Conservation (phyloP, 768 basidiomycete genomes). For the Hericium erinaceus region DNA sequence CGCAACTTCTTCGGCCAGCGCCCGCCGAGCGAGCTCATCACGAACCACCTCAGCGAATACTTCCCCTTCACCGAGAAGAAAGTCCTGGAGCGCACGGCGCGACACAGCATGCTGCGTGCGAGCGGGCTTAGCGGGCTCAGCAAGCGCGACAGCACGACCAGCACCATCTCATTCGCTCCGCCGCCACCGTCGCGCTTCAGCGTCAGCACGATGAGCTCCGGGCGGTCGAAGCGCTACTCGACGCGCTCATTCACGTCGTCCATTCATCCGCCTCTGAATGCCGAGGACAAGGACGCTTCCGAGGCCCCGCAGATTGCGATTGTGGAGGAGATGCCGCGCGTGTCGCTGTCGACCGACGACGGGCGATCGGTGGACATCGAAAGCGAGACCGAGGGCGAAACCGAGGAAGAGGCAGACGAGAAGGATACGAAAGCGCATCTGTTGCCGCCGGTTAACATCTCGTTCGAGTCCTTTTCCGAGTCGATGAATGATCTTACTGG, state of each 20-base stretch:
- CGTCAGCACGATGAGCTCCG: conserved; percentile 42
- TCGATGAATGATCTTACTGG: conserved; percentile 52
- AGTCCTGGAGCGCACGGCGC: conserved; percentile 76
- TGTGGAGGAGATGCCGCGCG: conserved; percentile 48
- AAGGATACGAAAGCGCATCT: conserved; percentile 41
- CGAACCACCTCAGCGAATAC: conserved; percentile 87
- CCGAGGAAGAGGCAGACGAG: conserved; percentile 30
- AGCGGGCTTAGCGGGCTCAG: conserved; percentile 35
- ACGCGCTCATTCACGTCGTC: conserved; percentile 41
- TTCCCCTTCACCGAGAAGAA: conserved; percentile 93
- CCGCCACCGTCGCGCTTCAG: conserved; percentile 50
- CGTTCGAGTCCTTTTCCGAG: conserved; percentile 72
- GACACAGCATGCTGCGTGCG: conserved; percentile 79
- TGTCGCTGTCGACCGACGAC: conserved; percentile 71
- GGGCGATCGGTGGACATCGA: conserved; percentile 45
- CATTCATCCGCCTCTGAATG: conserved; percentile 18
- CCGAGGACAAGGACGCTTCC: conserved; percentile 6
- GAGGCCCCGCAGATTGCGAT: conserved; percentile 15
- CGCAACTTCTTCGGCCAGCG: conserved; percentile 98
- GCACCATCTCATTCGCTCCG: conserved; percentile 36
- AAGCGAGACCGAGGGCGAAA: conserved; percentile 43
- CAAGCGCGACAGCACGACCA: conserved; percentile 38
- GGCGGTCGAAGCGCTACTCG: conserved; percentile 27
- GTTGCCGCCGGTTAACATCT: conserved; percentile 71
- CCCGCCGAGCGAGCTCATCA: conserved; percentile 94